Percentiles rank a stretch among this genome's conserved stretches.
Evolutionary conservation across 495 filamentous ascomycete species (phyloP).

Genomic region (Hyaloscypha finlandica): DNA sequence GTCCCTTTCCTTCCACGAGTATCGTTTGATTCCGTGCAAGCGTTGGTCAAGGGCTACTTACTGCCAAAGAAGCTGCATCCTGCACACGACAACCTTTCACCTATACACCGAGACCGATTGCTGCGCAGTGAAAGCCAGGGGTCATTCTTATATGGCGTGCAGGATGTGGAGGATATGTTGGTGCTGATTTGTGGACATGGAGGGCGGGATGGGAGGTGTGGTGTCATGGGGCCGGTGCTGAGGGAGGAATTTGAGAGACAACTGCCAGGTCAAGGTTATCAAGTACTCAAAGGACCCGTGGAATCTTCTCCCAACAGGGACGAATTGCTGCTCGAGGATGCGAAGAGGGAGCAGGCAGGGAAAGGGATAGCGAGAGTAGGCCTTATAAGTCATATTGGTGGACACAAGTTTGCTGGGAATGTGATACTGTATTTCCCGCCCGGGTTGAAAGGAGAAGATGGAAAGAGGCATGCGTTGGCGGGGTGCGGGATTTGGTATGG

Average conservation of each 20-base stretch:
- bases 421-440: constrained; percentile 88
- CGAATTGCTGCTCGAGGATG: constrained; percentile 22
- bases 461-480: constrained; percentile 57
- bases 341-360: constrained; percentile 1
- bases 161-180: constrained; percentile 65
- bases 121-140: constrained; percentile 44
- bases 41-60: constrained; percentile 58
- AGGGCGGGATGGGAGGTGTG: constrained; percentile 77
- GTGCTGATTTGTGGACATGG: constrained; percentile 87
- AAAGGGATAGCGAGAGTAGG: constrained; percentile 58
- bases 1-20: constrained; percentile 64
- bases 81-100: constrained; percentile 56
- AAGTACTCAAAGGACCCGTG: constrained; percentile 42
- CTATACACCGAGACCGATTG: constrained; percentile 47
- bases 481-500: constrained; percentile 95
- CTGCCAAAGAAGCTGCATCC: constrained; percentile 60
- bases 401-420: constrained; percentile 93
- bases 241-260: constrained; percentile 63
- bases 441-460: constrained; percentile 36
- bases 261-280: constrained; percentile 40
- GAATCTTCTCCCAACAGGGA: constrained; percentile 26
- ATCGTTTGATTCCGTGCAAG: constrained; percentile 50
- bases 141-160: constrained; percentile 44
- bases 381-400: constrained; percentile 84
- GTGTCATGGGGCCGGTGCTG: constrained; percentile 73